Base-by-base conservation (phyloP, 2,329 filamentous ascomycete genomes). In the Dothiorella sarmentorum region DNA sequence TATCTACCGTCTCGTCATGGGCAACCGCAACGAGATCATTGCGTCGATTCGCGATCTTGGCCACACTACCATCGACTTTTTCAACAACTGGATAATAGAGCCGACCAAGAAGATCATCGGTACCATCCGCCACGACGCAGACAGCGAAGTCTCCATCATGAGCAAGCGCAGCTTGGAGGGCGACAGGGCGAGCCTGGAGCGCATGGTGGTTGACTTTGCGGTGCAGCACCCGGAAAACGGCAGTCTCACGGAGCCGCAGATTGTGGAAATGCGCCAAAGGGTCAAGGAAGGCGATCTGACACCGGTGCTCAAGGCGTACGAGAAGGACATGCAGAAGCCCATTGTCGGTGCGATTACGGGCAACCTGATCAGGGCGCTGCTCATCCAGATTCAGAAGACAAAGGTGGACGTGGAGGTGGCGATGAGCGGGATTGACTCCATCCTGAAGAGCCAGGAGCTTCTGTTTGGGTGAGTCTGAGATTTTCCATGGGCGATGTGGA, bases 301-400 rank as follows among this genome's bases (percentile, higher is more conserved):
- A 0, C 90, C 93, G 0, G 90, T 99, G 0, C 80, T 99, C 18
- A 88, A 83, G 65, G 94, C 93, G 0, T 99, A 96, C 70, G 94
- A 99, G 70, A 86, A 88, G 68, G 93, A 97, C 65, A 79, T 99
- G 40, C 84, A 88, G 55, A 88, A 80, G 45, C 94, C 94, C 1
- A 85, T 99, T 61, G 80, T 86, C 57, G 92, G 93, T 7, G 90
- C 92, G 0, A 75, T 99, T 17, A 84, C 85, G 27, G 94, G 94
- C 10, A 93, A 97, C 67, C 81, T 99, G 26, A 83, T 97, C 33
- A 87, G 93, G 53, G 91, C 93, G 4, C 83, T 99, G 26, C 80
- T 99, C 43, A 97, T 99, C 58, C 94, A 99, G 70, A 87, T 99
- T 35, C 94, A 99, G 69, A 99, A 99, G 80, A 97, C 94, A 20